Percentiles rank a stretch among this genome's conserved stretches.
Conservation (phyloP, 2,329 filamentous ascomycete genomes). For the Fusarium sterilihyphosum region DNA sequence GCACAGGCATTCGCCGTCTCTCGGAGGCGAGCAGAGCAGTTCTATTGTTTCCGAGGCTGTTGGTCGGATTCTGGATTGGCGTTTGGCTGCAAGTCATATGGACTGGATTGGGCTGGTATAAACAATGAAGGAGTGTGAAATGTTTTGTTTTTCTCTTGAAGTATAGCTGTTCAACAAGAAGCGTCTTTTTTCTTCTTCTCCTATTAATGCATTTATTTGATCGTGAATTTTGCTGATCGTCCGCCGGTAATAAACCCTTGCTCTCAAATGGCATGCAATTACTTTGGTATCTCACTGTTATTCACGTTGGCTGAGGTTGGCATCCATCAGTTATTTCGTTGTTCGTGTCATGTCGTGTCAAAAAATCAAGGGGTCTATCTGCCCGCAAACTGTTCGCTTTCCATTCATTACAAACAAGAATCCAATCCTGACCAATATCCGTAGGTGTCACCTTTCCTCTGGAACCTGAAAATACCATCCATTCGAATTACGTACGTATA, state of each 20-base stretch:
- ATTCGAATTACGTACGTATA: constrained; percentile 14
- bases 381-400: constrained; percentile 10
- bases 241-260: not conserved
- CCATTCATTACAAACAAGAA: constrained; percentile 15
- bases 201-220: not conserved
- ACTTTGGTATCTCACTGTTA: not conserved
- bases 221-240: not conserved
- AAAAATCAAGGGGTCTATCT: constrained; percentile 31
- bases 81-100: constrained; percentile 38
- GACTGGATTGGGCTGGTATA: constrained; percentile 26
- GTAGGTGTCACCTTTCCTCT: not conserved
- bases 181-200: constrained; percentile 12
- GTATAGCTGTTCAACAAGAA: constrained; percentile 38
- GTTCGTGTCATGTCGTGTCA: constrained; percentile 31
- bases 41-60: constrained; percentile 25
- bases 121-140: constrained; percentile 28
- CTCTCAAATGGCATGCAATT: not conserved
- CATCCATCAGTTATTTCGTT: constrained; percentile 26
- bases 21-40: not conserved
- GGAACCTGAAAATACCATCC: constrained; percentile 6
- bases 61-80: constrained; percentile 39
- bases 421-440: not conserved
- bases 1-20: not conserved
- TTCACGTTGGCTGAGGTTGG: not conserved
- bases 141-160: constrained; percentile 24